Conservation (phyloP, 148 eudicot genomes). For the Nepenthes gracilis region DNA sequence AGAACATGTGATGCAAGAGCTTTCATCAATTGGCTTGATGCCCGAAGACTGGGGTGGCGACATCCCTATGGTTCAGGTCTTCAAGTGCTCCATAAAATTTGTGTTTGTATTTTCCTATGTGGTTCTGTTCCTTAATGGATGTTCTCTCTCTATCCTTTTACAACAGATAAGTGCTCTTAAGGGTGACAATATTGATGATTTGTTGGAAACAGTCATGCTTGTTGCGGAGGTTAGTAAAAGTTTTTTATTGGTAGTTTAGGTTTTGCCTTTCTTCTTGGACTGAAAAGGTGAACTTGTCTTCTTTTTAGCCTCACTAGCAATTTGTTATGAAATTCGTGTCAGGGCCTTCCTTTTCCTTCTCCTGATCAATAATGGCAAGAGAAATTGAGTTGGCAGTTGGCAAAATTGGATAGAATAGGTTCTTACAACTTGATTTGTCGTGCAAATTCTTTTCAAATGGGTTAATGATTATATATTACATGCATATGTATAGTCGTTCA, state of each 20-base stretch:
- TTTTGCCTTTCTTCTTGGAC: too few species aligned
- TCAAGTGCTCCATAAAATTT: not conserved
- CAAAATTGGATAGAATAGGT: too few species aligned
- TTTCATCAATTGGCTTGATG: slow-evolving; percentile 84
- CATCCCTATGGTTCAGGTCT: slow-evolving; percentile 80
- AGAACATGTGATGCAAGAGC: slow-evolving; percentile 95
- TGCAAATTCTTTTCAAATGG: too few species aligned
- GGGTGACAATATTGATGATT: slow-evolving; percentile 81
- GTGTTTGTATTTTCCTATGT: not conserved
- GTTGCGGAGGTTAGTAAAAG: slow-evolving; percentile 75
- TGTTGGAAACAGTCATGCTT: slow-evolving; percentile 89
- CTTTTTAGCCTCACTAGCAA: too few species aligned
- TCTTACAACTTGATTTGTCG: too few species aligned
- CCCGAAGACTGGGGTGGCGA: slow-evolving; percentile 99
- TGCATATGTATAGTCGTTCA: too few species aligned
- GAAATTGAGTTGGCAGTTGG: too few species aligned
- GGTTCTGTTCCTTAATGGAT: not conserved
- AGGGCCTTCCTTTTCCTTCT: too few species aligned
- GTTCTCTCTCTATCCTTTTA: slow-evolving; percentile 7
- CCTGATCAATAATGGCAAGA: too few species aligned
- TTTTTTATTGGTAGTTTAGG: not conserved
- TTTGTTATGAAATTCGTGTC: too few species aligned
- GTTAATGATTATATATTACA: too few species aligned
- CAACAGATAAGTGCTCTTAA: slow-evolving; percentile 91
- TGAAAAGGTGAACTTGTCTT: too few species aligned